phyloP scores from a whole-genome alignment of 371 early-diverging fungal genomes.

The Nematocida major region DNA sequence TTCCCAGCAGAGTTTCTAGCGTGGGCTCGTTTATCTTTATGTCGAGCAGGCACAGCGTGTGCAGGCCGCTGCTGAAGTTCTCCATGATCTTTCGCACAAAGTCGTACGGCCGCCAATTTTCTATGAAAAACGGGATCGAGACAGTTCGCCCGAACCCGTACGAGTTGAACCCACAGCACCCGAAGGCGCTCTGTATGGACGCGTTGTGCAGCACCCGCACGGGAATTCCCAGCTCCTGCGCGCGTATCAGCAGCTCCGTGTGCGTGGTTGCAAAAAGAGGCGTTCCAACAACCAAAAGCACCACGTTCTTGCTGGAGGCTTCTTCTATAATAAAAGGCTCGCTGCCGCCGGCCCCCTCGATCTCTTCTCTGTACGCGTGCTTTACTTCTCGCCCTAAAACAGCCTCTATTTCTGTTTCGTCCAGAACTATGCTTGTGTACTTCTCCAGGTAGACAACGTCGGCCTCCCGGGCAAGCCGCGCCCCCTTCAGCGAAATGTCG shows the following conservation, averaged over 20 bases:
- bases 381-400: slow-evolving; percentile 76
- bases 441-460: slow-evolving; percentile 86
- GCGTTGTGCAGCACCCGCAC: slow-evolving; percentile 89
- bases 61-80: slow-evolving; percentile 76
- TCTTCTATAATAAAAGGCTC: slow-evolving; percentile 71
- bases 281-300: slow-evolving; percentile 95
- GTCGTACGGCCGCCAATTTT: slow-evolving; percentile 86
- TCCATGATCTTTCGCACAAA: slow-evolving; percentile 83
- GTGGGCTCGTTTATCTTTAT: slow-evolving; percentile 96
- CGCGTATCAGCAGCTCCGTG: slow-evolving; percentile 86
- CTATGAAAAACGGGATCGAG: slow-evolving; percentile 92
- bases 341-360: slow-evolving; percentile 75
- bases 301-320: slow-evolving; percentile 77
- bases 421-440: slow-evolving; percentile 86
- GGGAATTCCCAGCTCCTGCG: slow-evolving; percentile 74
- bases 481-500: slow-evolving; percentile 63
- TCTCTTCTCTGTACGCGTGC: slow-evolving; percentile 85
- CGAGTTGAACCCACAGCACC: slow-evolving; percentile 89
- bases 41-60: slow-evolving; percentile 91
- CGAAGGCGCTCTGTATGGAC: slow-evolving; percentile 93
- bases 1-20: slow-evolving; percentile 67
- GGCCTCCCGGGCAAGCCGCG: slow-evolving; percentile 78
- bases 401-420: slow-evolving; percentile 68
- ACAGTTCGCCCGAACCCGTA: slow-evolving; percentile 96
- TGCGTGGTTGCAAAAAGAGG: slow-evolving; percentile 95